Evolutionary conservation across 192 early-diverging fungal species (phyloP), one percentile per base, ranked within the genome.

Genomic region (Rhizoclosmatium sp.): DNA sequence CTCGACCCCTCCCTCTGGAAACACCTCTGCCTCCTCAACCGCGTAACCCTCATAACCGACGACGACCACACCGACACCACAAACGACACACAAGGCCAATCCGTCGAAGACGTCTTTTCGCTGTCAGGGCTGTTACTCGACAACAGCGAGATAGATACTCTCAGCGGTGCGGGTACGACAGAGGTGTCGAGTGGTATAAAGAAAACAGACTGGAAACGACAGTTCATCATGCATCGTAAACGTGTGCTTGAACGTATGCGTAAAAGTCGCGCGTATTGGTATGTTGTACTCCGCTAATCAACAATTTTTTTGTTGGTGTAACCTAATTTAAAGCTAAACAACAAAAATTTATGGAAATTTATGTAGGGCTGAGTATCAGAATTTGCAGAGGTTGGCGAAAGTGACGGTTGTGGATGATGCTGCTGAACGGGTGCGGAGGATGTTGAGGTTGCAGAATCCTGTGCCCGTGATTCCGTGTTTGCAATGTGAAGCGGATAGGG

Each of bases 191-290:
- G 21, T 0, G 21, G 21, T 16, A 12, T 58, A 0, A 58, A 68
- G 21, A 42, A 45, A 45, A 62, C 61, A 31, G 45, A 75, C 45
- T 75, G 48, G 39, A 75, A 75, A 46, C 44, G 39, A 10, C 56
- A 75, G 7, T 75, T 75, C 58, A 23, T 39, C 12, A 2, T 75
- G 16, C 72, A 75, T 64, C 31, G 72, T 5, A 40, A 45, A 3
- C 21, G 45, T 9, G 59, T 75, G 14, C 45, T 75, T 16, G 72
- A 75, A 23, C 59, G 40, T 45, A 75, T 75, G 72, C 19, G 48
- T 7, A 59, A 62, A 40, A 75, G 72, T 45, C 72, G 72, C 3
- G 59, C 59, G 5, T 75, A 75, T 75, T 64, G 72, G 72, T 75
- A 42, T 14, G 45, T n/a, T 39, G 9, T 9, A 56, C 46, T 3